Base-by-base conservation (phyloP, 139 green algal species). In the Chlamydomonas sp. region DNA sequence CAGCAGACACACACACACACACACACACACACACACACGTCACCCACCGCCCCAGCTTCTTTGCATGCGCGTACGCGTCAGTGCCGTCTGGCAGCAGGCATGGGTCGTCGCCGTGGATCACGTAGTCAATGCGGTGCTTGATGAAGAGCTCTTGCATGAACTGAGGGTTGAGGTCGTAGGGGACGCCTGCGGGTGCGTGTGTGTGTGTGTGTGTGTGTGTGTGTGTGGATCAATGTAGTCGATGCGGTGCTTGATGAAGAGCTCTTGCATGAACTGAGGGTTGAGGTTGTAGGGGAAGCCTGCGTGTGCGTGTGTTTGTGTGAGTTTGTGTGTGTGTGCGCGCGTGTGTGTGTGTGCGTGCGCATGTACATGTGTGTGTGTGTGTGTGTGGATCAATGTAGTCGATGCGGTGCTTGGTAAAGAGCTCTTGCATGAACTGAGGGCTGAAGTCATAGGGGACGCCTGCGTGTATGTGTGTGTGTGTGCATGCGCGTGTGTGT, bases 41-140 rank as follows among this genome's bases (percentile, higher is more conserved):
- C 16, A n/a, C 31, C 60, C 65, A 99, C 5, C 90, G 80, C 0
- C 93, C 95, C 67, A 90, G 79, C 69, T 88, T 82, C 81, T 97
- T 97, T 43, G 90, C 91, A 49, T 93, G 78, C 35, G 84, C 95
- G 79, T 99, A 99, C 0, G 94, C 95, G 74, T 99, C 95, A 2
- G 90, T 94, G 69, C 95, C 95, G 69, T 99, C 95, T 13, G 95
- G 95, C 67, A 99, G 81, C 39, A 98, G 65, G 84, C 95, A 99
- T 60, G 95, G 95, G 80, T 99, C 95, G 79, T 99, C 95, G 0
- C 95, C 95, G 75, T 99, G 95, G 24, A 99, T 85, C 71, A 99
- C 92, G 81, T 96, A 97, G 81, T 99, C 95, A 50, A 99, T 97
- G n/a, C 77, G 67, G 76, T 93, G 85, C 81, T 97, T 94, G 24